Evolutionary conservation across 345 rosid genomes (phyloP), one percentile per base, ranked within the genome.

Genomic region (Aquilaria yunnanensis): DNA sequence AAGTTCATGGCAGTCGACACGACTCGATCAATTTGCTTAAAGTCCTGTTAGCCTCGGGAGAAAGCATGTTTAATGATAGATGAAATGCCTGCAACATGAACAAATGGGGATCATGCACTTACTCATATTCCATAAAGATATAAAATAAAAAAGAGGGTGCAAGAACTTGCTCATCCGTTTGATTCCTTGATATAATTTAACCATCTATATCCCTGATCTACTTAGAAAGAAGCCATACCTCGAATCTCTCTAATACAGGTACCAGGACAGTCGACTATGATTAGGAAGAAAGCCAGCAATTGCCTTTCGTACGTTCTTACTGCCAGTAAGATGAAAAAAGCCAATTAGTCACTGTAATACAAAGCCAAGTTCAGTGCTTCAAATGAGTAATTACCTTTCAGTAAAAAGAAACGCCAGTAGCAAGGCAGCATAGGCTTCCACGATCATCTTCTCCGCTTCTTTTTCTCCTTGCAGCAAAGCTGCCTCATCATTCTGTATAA

Each of bases 391-490:
- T 10, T 67, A 95, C 97, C 99, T 88, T 78, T 91, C 96, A 23
- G 93, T 95, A 51, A 97, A 91, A 73, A 95, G 96, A 77, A 95
- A 95, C 34, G 99, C 99, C 11, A 95, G 96, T 32, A 95, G 83
- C 61, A 95, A 74, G 57, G 99, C 99, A 13, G 99, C 70, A 71
- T 95, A 95, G 56, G 96, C 99, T 82, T 89, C 99, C 29, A 95
- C 86, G 54, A 95, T 91, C 97, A 85, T 95, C 83, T 87, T 91
- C 79, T 88, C 99, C 1, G 96, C 96, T 80, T 91, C 99, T 74
- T 91, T 94, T 77, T 94, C 97, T 41, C 95, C 95, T 81, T 91
- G 85, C 71, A 85, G 72, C 70, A 95, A 32, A 54, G 86, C 84
- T 59, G 79, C 95, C 61, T 90, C 96, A 47, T 84, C 93, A 61